Evolutionary conservation across 768 basidiomycete genomes (phyloP), one percentile per base, ranked within the genome.

Genomic region (Mycena chlorophos): DNA sequence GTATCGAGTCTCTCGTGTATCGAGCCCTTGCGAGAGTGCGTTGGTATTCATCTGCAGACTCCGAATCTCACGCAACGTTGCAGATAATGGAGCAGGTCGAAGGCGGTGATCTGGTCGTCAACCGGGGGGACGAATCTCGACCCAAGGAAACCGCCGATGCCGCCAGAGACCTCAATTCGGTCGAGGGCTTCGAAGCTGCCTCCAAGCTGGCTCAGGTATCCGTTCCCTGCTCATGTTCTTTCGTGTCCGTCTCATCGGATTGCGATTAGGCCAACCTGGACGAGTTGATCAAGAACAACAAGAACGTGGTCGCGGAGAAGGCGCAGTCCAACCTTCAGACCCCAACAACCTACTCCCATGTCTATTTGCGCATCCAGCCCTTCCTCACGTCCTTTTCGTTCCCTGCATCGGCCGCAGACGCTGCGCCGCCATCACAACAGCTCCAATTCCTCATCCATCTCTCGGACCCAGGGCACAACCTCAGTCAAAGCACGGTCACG

Each of bases 61-160:
- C 28, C 52, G 65, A 51, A 13, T 34, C 40, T 40, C 31, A 40
- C 39, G 23, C 51, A 34, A 30, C 40, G 45, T 38, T 6, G 4
- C 61, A 91, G 94, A 83, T 97, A 59, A 85, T 98, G 83, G 94
- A 96, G 65, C 94, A 97, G 75, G 88, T 96, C 17, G 86, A 95
- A 69, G 91, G 94, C 39, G 93, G 94, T 30, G 91, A 96, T 68
- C 82, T 98, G 46, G 74, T 94, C 51, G 89, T 95, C 49, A 94
- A 94, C 73, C 79, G 83, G 63, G 91, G 91, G 27, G 79, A 89
- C 56, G 89, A 89, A 64, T 86, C 86, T 34, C 80, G 79, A 48
- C 88, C 85, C 19, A 91, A 86, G 67, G 82, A 86, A 53, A 68
- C 72, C n/a, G 67, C 60, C 19, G 72, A 76, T 17, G 69, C 68